phyloP scores from a whole-genome alignment of 306 rosid species.

The Fagus crenata region DNA sequence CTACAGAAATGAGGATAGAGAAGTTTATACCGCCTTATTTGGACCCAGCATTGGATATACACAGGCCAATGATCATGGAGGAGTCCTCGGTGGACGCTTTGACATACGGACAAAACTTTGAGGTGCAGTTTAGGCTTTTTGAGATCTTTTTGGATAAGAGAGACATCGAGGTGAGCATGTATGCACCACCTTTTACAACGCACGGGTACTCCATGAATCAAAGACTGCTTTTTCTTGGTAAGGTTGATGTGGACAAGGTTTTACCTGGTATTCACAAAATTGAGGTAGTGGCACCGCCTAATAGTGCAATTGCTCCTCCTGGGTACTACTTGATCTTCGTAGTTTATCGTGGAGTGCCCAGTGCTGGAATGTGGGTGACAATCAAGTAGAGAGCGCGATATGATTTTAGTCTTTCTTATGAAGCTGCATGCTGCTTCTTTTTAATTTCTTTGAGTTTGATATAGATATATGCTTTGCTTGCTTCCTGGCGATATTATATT shows the following conservation, averaged over 20 bases:
- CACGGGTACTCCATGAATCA: slow-evolving; percentile 84
- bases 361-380: slow-evolving; percentile 64
- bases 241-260: not conserved
- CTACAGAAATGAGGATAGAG: slow-evolving; percentile 75
- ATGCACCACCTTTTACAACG: slow-evolving; percentile 85
- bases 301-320: slow-evolving; percentile 56
- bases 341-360: slow-evolving; percentile 75
- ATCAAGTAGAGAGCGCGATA: slow-evolving; percentile 12
- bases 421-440: no score
- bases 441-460: not conserved
- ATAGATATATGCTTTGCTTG: not conserved
- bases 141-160: not conserved
- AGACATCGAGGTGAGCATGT: slow-evolving; percentile 54
- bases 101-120: slow-evolving; percentile 27
- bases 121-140: slow-evolving; percentile 23
- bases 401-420: not conserved
- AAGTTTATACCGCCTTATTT: slow-evolving; percentile 75
- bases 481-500: no score
- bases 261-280: slow-evolving; percentile 6
- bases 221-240: slow-evolving; percentile 47
- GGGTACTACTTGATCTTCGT: slow-evolving; percentile 70
- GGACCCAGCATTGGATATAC: slow-evolving; percentile 11
- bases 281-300: slow-evolving; percentile 42
- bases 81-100: not conserved
- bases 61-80: slow-evolving; percentile 38